These are phyloP conservation scores for Ajuga chamaepitys DNA, from an alignment of 257 asterid genomes.

Conservation along the genomic window DNA sequence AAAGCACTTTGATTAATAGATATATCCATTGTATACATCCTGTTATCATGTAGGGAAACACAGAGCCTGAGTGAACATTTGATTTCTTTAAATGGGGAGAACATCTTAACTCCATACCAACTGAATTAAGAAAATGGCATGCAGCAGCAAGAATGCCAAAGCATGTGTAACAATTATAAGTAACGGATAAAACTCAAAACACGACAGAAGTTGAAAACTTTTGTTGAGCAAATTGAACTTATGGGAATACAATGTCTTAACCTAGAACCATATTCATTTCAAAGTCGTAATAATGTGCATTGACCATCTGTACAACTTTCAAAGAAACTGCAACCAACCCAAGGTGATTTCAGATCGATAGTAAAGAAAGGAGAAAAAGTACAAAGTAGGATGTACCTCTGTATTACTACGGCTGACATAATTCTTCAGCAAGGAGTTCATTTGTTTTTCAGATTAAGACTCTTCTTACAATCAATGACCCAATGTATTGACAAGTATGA, in stretches of 20 bases:
- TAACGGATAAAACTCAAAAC: not conserved
- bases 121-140: not conserved
- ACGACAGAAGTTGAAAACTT: not conserved
- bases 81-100: not conserved
- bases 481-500: not conserved
- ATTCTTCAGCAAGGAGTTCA: not conserved
- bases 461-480: not conserved
- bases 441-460: not conserved
- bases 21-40: constrained; percentile 46
- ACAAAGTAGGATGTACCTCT: too few species aligned
- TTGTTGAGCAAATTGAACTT: not conserved
- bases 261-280: not conserved
- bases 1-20: constrained; percentile 30
- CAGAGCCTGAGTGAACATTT: not conserved
- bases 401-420: not conserved
- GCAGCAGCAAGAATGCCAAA: not conserved
- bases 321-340: not conserved
- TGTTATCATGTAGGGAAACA: constrained; percentile 15
- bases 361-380: not conserved
- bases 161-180: not conserved
- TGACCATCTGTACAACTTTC: not conserved
- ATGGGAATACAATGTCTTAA: not conserved
- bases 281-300: not conserved
- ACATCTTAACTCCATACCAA: not conserved
- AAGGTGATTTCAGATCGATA: not conserved